phyloP scores from a whole-genome alignment of 2,329 filamentous ascomycete genomes.

The Bipolaris cookei region DNA sequence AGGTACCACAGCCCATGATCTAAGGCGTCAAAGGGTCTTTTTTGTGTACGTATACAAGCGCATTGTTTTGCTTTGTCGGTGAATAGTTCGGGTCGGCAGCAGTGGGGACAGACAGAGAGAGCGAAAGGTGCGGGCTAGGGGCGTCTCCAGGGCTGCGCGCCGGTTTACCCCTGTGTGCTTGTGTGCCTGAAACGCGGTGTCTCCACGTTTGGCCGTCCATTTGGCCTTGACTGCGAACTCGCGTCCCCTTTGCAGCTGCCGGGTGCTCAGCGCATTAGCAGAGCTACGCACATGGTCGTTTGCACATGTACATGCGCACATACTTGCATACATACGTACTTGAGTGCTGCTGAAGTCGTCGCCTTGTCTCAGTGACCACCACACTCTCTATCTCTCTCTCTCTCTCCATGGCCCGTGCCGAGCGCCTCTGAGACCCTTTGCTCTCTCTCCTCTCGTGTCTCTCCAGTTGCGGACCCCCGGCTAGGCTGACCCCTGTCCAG shows the following conservation, averaged over 20 bases:
- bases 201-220: slow-evolving; percentile 8
- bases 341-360: slow-evolving; percentile 6
- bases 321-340: neutral
- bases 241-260: slow-evolving; percentile 3
- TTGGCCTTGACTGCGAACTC: slow-evolving; percentile 6
- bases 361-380: slow-evolving; percentile 12
- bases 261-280: slow-evolving; percentile 15
- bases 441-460: neutral
- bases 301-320: neutral
- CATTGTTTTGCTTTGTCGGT: slow-evolving; percentile 2
- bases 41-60: neutral
- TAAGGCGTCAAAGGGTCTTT: neutral
- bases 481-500: slow-evolving; percentile 11
- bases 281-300: neutral
- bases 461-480: slow-evolving; percentile 9
- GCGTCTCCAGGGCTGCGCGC: slow-evolving; percentile 2
- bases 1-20: neutral
- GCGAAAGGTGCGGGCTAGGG: neutral
- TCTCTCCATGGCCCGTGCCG: slow-evolving; percentile 18
- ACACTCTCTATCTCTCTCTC: no score
- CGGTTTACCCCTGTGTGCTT: neutral
- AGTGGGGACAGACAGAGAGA: slow-evolving; percentile 1
- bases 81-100: slow-evolving; percentile 1
- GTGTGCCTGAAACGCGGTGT: slow-evolving; percentile 19
- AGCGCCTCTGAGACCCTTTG: slow-evolving; percentile 17